Evolutionary conservation across 768 basidiomycete genomes (phyloP).

Genomic region (Boletus subcaerulescens): DNA sequence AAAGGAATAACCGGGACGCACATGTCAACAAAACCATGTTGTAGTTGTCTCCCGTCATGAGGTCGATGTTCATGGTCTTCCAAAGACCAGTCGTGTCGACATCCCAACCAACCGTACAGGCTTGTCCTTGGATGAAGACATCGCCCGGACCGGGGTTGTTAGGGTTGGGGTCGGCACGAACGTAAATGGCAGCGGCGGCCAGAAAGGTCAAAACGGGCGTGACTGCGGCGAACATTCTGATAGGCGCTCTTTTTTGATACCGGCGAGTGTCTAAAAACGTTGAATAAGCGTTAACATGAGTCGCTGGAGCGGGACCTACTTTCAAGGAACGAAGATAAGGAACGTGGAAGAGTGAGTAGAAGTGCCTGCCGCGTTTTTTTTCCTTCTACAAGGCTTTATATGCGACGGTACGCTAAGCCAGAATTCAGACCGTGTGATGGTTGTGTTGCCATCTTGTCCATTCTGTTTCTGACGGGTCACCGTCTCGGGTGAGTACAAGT

Average conservation of each 20-base stretch:
- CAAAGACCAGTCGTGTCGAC: conserved; percentile 58
- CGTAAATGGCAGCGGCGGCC: conserved; percentile 32
- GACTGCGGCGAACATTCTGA: conserved; percentile 16
- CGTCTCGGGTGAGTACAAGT: too few species aligned
- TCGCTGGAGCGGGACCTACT: neutral
- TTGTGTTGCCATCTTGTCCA: neutral
- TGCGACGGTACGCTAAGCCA: neutral
- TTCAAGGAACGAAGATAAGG: conserved; percentile 6
- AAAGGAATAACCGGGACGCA: conserved; percentile 33
- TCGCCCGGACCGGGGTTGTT: conserved; percentile 57
- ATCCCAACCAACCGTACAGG: conserved; percentile 59
- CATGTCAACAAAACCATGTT: conserved; percentile 66
- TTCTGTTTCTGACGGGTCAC: conserved; percentile 1
- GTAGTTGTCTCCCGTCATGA: conserved; percentile 78
- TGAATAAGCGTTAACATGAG: too few species aligned
- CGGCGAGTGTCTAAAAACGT: neutral
- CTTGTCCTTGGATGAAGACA: conserved; percentile 52
- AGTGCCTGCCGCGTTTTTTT: neutral
- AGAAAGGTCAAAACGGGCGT: conserved; percentile 15
- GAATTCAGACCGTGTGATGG: neutral
- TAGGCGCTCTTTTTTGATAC: conserved; percentile 2
- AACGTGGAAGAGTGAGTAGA: conserved; percentile 2
- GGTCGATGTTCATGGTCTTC: conserved; percentile 70
- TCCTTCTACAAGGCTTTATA: too few species aligned
- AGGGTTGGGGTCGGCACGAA: conserved; percentile 59